These are phyloP conservation scores for Ephemerocybe angulata DNA, from an alignment of 768 basidiomycete genomes.

Conservation along the genomic window DNA sequence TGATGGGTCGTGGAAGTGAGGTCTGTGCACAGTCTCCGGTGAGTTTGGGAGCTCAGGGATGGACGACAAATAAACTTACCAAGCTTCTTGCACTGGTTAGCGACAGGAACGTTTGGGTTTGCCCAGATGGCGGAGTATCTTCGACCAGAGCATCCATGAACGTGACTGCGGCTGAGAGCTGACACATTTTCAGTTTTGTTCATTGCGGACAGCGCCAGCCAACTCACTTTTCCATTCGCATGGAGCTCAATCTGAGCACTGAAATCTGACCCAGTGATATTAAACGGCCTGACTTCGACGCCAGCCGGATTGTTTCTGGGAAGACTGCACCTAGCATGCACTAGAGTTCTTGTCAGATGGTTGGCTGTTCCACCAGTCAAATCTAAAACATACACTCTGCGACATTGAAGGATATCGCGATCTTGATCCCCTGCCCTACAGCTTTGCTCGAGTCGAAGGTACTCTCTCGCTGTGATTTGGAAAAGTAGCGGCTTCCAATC, in stretches of 20 bases:
- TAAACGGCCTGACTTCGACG: constrained; percentile 42
- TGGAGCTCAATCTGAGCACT: constrained; percentile 63
- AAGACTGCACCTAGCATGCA: constrained; percentile 43
- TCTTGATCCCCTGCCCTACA: background rate
- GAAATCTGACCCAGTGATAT: constrained; percentile 58
- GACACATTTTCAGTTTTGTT: constrained; percentile 4
- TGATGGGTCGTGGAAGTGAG: constrained; percentile 42
- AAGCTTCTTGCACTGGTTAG: constrained; percentile 55
- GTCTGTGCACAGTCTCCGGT: constrained; percentile 30
- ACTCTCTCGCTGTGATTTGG: constrained; percentile 47
- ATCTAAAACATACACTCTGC: constrained; percentile 31
- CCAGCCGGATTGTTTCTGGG: constrained; percentile 38
- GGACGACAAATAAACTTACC: constrained; percentile 36
- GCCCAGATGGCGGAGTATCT: constrained; percentile 40
- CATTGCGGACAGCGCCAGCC: background rate
- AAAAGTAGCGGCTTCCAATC: constrained; percentile 79
- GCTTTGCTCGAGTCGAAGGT: constrained; percentile 15
- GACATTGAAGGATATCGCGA: constrained; percentile 4
- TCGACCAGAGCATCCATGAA: constrained; percentile 58
- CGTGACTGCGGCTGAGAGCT: constrained; percentile 72
- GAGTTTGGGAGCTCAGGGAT: background rate
- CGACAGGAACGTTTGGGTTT: constrained; percentile 41
- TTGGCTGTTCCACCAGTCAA: constrained; percentile 10
- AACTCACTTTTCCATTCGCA: constrained; percentile 63
- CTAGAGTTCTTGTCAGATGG: constrained; percentile 15